Base-by-base conservation (phyloP, 2,329 filamentous ascomycete species). In the Parasarocladium wereldwijsianum region DNA sequence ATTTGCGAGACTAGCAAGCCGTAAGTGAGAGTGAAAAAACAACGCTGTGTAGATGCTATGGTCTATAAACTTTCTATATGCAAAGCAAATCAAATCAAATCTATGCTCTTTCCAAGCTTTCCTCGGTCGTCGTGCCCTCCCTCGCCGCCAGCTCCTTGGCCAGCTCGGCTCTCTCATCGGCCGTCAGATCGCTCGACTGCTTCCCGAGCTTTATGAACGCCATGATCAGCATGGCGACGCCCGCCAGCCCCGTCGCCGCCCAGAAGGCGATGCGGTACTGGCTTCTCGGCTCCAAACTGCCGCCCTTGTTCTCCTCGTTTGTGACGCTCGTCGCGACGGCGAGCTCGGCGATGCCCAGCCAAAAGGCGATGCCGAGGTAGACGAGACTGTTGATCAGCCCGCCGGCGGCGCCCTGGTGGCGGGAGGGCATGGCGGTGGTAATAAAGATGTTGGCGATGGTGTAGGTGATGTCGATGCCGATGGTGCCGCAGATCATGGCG, bases 391-490 rank as follows among this genome's bases (percentile, higher is more conserved):
- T 83, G 43, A 80, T 73, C 26, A 85, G 49, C 0, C 72, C 78
- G 1, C 79, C 77, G 0, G 78, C 80, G 0, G 83, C 58, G 0
- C 77, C 79, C 46, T 87, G 81, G 29, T 72, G 62, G 9, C 66
- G 62, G 4, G 60, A 59, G 0, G 79, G 76, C 37, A 85, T 58
- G 10, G 66, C 69, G 0, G 78, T 84, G 0, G 78, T 84, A 47
- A 84, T 78, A 51, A 81, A 86, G 35, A 86, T 67, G 42, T 79
- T 85, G 12, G 74, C 69, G 2, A 85, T 66, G 43, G 77, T 83
- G 53, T 76, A 85, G 6, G 71, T 72, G 32, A 85, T 71, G 43
- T 87, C 81, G 35, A 85, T 72, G 12, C 76, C 78, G 19, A 85
- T 58, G 0, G 80, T 86, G 9, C 64, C 66, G 37, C 72, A 70